Percentiles rank a stretch among this genome's conserved stretches.
Conservation (phyloP, 768 basidiomycete genomes). For the Porphyrellus cyaneotinctus region DNA sequence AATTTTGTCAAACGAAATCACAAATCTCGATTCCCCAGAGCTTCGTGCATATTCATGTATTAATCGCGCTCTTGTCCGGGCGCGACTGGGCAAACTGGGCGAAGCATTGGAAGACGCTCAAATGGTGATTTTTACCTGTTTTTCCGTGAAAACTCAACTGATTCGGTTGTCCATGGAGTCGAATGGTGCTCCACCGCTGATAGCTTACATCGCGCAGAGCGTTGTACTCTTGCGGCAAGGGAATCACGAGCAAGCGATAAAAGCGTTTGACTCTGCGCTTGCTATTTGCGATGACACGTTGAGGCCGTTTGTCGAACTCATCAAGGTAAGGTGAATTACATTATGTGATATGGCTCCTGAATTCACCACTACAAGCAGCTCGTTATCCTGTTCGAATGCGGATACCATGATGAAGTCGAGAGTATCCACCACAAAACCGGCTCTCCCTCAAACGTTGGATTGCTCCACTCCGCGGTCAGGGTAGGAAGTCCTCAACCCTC, state of each 20-base stretch:
- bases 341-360: background rate
- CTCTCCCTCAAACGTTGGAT: background rate
- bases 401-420: background rate
- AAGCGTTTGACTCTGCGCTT: background rate
- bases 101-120: constrained; percentile 1
- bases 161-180: background rate
- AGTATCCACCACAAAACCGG: background rate
- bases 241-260: background rate
- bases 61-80: constrained; percentile 8
- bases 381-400: constrained; percentile 1
- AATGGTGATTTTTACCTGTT: background rate
- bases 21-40: background rate
- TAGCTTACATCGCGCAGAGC: background rate
- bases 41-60: background rate
- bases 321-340: background rate
- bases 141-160: background rate
- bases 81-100: background rate
- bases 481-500: background rate
- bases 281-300: background rate
- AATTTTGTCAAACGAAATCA: constrained; percentile 4
- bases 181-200: background rate
- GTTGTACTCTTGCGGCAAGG: background rate
- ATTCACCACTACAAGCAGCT: background rate
- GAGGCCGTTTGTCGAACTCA: background rate
- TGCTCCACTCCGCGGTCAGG: background rate